Evolutionary conservation across 1,139 yeast genomes (phyloP).

Genomic region (Suhomyces terraborum): DNA sequence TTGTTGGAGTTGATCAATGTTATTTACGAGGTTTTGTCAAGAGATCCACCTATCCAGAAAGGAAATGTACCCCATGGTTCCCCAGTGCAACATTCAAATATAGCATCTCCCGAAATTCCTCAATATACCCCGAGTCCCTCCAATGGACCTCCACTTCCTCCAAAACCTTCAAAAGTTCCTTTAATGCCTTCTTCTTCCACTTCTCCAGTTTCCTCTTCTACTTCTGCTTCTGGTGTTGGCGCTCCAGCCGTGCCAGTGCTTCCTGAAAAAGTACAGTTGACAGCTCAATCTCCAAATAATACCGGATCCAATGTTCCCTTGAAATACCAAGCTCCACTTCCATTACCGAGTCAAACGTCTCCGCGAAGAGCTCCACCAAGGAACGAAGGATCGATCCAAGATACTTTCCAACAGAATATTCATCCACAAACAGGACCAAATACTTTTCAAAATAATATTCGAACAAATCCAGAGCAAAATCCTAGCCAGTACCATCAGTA

Average conservation of each 20-base stretch:
- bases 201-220: too few relatives aligned
- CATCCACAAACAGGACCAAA: not conserved
- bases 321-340: slow-evolving; percentile 38
- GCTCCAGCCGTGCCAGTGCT: not conserved
- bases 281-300: not conserved
- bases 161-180: slow-evolving; percentile 24
- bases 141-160: slow-evolving; percentile 50
- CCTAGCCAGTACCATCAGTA: not conserved
- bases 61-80: slow-evolving; percentile 10
- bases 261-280: slow-evolving; percentile 5
- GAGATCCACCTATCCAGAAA: slow-evolving; percentile 8
- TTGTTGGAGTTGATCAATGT: slow-evolving; percentile 40
- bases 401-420: not conserved
- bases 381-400: not conserved
- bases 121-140: slow-evolving; percentile 10
- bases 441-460: not conserved
- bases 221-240: too few relatives aligned
- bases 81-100: not conserved
- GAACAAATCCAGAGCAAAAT: not conserved
- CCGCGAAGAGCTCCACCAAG: not conserved
- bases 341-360: slow-evolving; percentile 27
- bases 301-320: slow-evolving; percentile 23
- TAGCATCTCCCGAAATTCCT: slow-evolving; percentile 2
- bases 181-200: slow-evolving; percentile 17
- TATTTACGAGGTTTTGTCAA: slow-evolving; percentile 25